Conservation (phyloP, 2,329 filamentous ascomycete genomes). For the Neonectria coccinea region DNA sequence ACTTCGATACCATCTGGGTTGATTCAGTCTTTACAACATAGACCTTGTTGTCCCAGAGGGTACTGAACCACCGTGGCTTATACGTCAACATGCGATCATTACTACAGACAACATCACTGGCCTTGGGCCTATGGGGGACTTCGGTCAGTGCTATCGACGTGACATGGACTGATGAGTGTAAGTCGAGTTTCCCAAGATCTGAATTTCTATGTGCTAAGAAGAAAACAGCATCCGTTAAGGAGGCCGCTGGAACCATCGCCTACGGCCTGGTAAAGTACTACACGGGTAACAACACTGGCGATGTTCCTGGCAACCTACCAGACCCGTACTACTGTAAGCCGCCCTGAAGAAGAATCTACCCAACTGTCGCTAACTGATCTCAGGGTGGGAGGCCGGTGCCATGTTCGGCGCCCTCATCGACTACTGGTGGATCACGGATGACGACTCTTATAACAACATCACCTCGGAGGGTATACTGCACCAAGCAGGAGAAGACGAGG, state of each 20-base stretch:
- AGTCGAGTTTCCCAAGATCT: not conserved
- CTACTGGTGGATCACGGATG: constrained; percentile 78
- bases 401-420: constrained; percentile 79
- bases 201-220: not conserved
- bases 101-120: constrained; percentile 27
- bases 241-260: constrained; percentile 60
- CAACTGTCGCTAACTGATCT: constrained; percentile 27
- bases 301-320: constrained; percentile 68
- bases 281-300: constrained; percentile 69
- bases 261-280: constrained; percentile 63
- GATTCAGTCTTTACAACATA: constrained; percentile 18
- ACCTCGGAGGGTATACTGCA: constrained; percentile 69
- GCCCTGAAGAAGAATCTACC: constrained; percentile 49
- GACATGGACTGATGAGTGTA: constrained; percentile 40
- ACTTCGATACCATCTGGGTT: not conserved
- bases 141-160: constrained; percentile 34
- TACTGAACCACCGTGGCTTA: constrained; percentile 17
- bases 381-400: constrained; percentile 77
- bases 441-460: constrained; percentile 71
- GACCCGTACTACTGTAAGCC: constrained; percentile 73
- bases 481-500: constrained; percentile 68
- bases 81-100: constrained; percentile 38
- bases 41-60: not conserved
- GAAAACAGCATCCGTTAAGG: constrained; percentile 61
- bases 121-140: constrained; percentile 31